Evolutionary conservation across 306 rosid genomes (phyloP), one percentile per base, ranked within the genome.

Genomic region (Quercus aquifolioides): DNA sequence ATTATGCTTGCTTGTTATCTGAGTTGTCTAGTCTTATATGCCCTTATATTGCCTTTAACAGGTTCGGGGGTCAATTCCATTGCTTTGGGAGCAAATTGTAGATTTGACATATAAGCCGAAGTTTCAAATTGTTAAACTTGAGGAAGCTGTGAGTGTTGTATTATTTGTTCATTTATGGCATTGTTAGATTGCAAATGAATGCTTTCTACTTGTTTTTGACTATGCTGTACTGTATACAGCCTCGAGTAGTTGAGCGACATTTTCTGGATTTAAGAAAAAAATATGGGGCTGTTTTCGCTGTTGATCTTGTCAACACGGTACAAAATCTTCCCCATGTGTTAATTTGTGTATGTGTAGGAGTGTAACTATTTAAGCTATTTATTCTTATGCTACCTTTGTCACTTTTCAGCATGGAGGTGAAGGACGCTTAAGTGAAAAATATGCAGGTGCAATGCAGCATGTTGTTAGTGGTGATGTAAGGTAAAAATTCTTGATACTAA

Each of bases 21-120:
- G 31, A 30, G 70, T 79, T 82, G 51, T 54, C 70, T 59, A 60
- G 41, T 38, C 23, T 28, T 30, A 52, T 55, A 20, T 30, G 60
- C 49, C 70, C 67, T 67, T 56, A 26, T 76, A 72, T 78, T 79
- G 83, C 76, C 78, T 86, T 84, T 82, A 64, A 56, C 89, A 95
- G 99, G 82, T 95, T 80, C 93, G 98, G 79, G 99, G 99, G 21
- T 95, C 98, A 62, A 95, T 95, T 67, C 97, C 99, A 9, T 85
- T 95, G 74, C 92, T 87, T 23, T 93, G 99, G 99, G 91, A 95
- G 69, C 98, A 93, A 87, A 81, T 95, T 81, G 98, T 95, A 70
- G 98, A 95, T 82, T 84, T 95, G 85, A 93, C 99, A 70, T 95
- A 93, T 78, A 95, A 95, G 88, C 98, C 99, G 1, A 95, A 93